Percentiles rank a stretch among this genome's conserved stretches.
Conservation (phyloP, 129 eudicot genomes). For the Arctium lappa region DNA sequence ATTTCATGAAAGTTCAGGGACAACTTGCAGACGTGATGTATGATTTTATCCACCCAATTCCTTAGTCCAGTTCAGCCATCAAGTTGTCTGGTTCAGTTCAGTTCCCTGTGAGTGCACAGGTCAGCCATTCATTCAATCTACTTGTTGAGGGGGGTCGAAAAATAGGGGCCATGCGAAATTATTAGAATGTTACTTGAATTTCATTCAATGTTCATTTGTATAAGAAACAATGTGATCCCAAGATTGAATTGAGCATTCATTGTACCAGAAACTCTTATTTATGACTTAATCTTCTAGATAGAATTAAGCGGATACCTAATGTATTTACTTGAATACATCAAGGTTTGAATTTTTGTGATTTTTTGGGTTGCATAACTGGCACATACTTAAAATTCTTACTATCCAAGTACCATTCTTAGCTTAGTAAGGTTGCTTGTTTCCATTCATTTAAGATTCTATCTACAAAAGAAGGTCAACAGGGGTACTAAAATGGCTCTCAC, state of each 20-base stretch:
- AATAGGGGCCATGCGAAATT: no score
- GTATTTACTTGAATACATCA: background rate
- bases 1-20: background rate
- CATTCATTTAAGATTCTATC: conserved; percentile 9
- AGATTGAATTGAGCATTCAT: no score
- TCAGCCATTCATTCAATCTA: no score
- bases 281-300: background rate
- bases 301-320: background rate
- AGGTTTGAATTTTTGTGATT: background rate
- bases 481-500: background rate
- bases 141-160: no score
- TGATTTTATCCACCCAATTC: background rate
- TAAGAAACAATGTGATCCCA: no score
- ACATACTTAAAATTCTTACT: background rate
- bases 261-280: no score
- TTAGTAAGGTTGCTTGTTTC: conserved; percentile 2
- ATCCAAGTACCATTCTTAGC: background rate
- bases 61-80: background rate
- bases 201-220: no score
- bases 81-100: no score
- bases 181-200: no score
- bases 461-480: conserved; percentile 10
- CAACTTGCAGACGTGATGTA: background rate
- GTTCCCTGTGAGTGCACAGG: no score
- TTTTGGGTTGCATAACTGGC: background rate